These are phyloP conservation scores for Nothopassalora personata DNA, from an alignment of 2,329 filamentous ascomycete species.

Conservation along the genomic window DNA sequence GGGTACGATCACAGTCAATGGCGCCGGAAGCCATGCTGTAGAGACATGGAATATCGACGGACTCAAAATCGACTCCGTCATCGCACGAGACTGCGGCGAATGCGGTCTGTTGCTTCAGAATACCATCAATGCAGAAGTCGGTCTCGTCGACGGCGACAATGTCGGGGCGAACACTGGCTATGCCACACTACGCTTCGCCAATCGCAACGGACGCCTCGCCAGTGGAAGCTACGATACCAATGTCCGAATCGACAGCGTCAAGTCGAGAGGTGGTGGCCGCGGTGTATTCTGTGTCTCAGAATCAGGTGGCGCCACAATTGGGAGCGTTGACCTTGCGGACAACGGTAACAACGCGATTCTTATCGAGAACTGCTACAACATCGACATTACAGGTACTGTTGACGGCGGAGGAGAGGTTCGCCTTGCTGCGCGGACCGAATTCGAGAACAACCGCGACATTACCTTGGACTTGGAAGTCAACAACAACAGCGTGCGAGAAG, in stretches of 20 bases:
- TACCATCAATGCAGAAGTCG: slow-evolving; percentile 46
- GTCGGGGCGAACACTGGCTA: slow-evolving; percentile 51
- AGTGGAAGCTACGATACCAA: slow-evolving; percentile 50
- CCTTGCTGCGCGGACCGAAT: slow-evolving; percentile 49
- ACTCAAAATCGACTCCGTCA: slow-evolving; percentile 48
- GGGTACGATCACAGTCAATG: slow-evolving; percentile 48
- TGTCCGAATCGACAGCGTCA: slow-evolving; percentile 49
- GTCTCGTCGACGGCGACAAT: slow-evolving; percentile 53
- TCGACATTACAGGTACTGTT: slow-evolving; percentile 47
- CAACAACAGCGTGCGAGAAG: slow-evolving; percentile 48
- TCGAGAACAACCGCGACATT: slow-evolving; percentile 50
- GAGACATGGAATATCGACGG: slow-evolving; percentile 58
- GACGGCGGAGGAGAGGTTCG: slow-evolving; percentile 53
- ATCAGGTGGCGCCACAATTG: slow-evolving; percentile 51
- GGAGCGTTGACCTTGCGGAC: slow-evolving; percentile 45
- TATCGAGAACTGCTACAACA: slow-evolving; percentile 57
- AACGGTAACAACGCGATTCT: slow-evolving; percentile 55
- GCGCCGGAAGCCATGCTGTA: slow-evolving; percentile 52
- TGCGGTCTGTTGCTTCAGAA: slow-evolving; percentile 53
- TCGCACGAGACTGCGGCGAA: slow-evolving; percentile 52
- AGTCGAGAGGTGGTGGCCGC: slow-evolving; percentile 53
- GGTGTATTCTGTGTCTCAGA: slow-evolving; percentile 55
- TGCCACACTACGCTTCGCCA: slow-evolving; percentile 54
- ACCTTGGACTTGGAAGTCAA: slow-evolving; percentile 48
- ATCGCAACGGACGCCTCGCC: slow-evolving; percentile 49